Evolutionary conservation across 768 basidiomycete species (phyloP), one percentile per base, ranked within the genome.

Genomic region (Coprinopsis strossmayeri): DNA sequence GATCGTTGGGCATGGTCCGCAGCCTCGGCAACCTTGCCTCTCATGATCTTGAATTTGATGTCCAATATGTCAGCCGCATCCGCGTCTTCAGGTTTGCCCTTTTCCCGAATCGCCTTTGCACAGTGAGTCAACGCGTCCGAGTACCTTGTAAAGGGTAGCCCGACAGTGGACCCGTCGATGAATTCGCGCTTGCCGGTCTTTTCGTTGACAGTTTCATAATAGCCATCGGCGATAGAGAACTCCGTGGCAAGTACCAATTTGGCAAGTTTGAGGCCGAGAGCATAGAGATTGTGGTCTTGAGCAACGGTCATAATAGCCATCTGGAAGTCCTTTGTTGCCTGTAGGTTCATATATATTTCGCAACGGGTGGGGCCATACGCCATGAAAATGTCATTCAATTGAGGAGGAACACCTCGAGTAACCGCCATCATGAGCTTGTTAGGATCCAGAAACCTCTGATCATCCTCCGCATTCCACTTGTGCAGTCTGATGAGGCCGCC

Each of bases 61-160:
- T 84, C 81, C 25, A 86, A 60, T 52, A 85, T 78, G 57, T 84
- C 81, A 0, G 82, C 83, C 12, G 69, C 54, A 58, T 84, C 79
- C 18, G 53, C 59, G 47, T 82, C 77, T 3, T 55, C 55, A 0
- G 69, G 57, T 11, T 60, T 62, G n/a, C 67, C 69, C 46, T 62
- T 66, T 28, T 58, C 64, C 7, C 80, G 73, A 32, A 84, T 73
- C 23, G 74, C 81, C 23, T 67, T 67, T 7, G 82, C 81, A 56
- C 81, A 81, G 17, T 70, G 63, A 3, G 83, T 81, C 3, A 86
- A 63, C 0, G 81, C 65, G 53, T 85, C 82, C 5, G 65, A 55
- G 75, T 76, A 87, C 63, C 68, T 69, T 23, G 51, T 72, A 64
- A 86, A 85, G 1, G 82, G 81, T 12, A 86, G 64, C 1, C 80